A percentile compares a stretch with the other conserved stretches of the same genome.
Conservation (phyloP, 2,329 filamentous ascomycete species). For the Sphaerostilbella broomeana region DNA sequence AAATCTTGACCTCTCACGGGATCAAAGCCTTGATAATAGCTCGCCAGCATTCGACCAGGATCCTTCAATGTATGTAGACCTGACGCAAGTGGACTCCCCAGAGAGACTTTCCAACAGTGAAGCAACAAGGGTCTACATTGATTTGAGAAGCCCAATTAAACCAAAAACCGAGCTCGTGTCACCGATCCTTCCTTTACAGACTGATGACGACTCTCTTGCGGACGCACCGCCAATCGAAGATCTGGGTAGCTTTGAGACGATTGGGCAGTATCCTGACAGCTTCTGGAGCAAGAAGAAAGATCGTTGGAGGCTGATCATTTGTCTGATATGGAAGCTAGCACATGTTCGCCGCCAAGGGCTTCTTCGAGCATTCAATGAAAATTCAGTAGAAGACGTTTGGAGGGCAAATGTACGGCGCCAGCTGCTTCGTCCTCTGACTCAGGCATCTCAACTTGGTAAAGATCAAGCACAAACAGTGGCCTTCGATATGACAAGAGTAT, state of each 20-base stretch:
- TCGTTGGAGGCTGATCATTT: conserved; percentile 25
- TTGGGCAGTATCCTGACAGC: conserved; percentile 15
- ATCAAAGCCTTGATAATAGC: neutral
- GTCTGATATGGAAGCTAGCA: conserved; percentile 25
- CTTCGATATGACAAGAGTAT: conserved; percentile 27
- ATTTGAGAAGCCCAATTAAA: conserved; percentile 22
- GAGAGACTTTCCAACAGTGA: conserved; percentile 2
- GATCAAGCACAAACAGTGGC: conserved; percentile 15
- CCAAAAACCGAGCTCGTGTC: neutral
- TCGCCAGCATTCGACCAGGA: conserved; percentile 17
- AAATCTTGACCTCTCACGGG: neutral
- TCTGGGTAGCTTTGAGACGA: conserved; percentile 16
- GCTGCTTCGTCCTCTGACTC: neutral
- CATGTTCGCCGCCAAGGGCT: conserved; percentile 23
- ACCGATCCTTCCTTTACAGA: neutral
- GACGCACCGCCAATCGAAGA: conserved; percentile 18
- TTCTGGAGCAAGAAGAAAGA: conserved; percentile 25
- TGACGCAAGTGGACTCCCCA: conserved; percentile 24
- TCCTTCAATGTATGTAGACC: conserved; percentile 22
- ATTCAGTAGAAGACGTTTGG: conserved; percentile 17
- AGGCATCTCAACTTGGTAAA: conserved; percentile 6
- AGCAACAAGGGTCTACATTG: conserved; percentile 15
- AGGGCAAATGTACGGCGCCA: neutral
- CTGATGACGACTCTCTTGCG: neutral
- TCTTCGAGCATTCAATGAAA: conserved; percentile 19